Conservation (phyloP, 2,329 filamentous ascomycete species). For the Alternaria postmessia region DNA sequence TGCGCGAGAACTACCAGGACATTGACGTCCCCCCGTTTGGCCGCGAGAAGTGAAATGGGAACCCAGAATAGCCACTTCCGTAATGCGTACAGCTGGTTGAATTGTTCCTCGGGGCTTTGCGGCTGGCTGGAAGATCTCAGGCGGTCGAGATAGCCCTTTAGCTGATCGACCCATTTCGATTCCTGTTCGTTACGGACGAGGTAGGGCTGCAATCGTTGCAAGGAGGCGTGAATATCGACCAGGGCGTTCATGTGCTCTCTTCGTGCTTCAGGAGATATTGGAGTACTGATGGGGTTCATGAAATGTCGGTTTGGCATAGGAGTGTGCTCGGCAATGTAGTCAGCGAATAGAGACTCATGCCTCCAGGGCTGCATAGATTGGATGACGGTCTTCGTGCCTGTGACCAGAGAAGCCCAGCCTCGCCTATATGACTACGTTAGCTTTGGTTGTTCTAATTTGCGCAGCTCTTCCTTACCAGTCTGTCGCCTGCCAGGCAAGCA, state of each 20-base stretch:
- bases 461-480: constrained; percentile 77
- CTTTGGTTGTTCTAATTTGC: neutral
- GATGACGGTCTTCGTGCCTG: constrained; percentile 88
- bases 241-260: constrained; percentile 64
- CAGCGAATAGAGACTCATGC: constrained; percentile 84
- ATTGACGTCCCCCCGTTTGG: constrained; percentile 76
- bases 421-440: constrained; percentile 64
- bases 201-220: constrained; percentile 56
- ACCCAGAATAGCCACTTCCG: constrained; percentile 97
- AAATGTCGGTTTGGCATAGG: constrained; percentile 47
- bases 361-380: constrained; percentile 92
- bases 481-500: constrained; percentile 94
- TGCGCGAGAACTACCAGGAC: constrained; percentile 86
- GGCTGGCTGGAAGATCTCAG: constrained; percentile 53
- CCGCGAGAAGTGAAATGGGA: constrained; percentile 82
- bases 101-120: constrained; percentile 76
- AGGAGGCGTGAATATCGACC: constrained; percentile 51
- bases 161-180: constrained; percentile 58
- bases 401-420: constrained; percentile 91
- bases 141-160: constrained; percentile 58
- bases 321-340: constrained; percentile 81
- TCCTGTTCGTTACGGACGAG: constrained; percentile 57
- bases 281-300: constrained; percentile 72
- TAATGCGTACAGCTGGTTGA: constrained; percentile 86
- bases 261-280: constrained; percentile 62